Conservation (phyloP, 2,329 filamentous ascomycete genomes). For the Rhinocladiella similis region DNA sequence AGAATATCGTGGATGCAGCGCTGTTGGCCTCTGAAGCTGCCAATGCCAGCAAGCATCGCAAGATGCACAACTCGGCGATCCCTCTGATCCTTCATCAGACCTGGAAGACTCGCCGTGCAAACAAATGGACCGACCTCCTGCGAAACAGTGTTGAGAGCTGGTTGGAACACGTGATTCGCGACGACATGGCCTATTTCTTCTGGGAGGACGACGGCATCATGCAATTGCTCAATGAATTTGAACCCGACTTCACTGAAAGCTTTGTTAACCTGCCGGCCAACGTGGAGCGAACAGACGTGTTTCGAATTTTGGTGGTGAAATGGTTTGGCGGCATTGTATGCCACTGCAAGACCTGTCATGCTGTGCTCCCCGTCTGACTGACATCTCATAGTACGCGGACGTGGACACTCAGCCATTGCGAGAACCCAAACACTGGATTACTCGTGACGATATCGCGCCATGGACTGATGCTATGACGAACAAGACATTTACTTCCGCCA, state of each 20-base stretch:
- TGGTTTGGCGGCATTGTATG: conserved; percentile 27
- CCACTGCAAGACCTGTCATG: background rate
- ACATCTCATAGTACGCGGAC: conserved; percentile 34
- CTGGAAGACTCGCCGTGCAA: conserved; percentile 33
- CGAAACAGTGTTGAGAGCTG: conserved; percentile 33
- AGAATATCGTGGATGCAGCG: conserved; percentile 33
- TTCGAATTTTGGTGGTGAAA: conserved; percentile 36
- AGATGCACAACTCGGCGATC: conserved; percentile 31
- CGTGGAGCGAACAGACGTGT: conserved; percentile 36
- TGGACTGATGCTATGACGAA: conserved; percentile 33
- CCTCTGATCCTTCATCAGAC: conserved; percentile 37
- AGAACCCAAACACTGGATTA: conserved; percentile 32
- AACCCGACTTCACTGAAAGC: conserved; percentile 28
- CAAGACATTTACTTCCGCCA: conserved; percentile 24
- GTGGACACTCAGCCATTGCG: conserved; percentile 36
- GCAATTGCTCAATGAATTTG: conserved; percentile 31
- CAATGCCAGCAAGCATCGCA: conserved; percentile 12
- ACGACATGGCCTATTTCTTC: conserved; percentile 36
- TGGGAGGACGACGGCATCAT: conserved; percentile 36
- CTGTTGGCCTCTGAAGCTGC: conserved; percentile 28
- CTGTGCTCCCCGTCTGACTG: background rate
- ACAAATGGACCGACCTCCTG: conserved; percentile 32
- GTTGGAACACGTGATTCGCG: conserved; percentile 28
- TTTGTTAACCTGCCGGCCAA: conserved; percentile 30
- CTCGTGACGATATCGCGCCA: conserved; percentile 27